Conservation (phyloP, 2,329 filamentous ascomycete species). For the Paramyrothecium sp. region DNA sequence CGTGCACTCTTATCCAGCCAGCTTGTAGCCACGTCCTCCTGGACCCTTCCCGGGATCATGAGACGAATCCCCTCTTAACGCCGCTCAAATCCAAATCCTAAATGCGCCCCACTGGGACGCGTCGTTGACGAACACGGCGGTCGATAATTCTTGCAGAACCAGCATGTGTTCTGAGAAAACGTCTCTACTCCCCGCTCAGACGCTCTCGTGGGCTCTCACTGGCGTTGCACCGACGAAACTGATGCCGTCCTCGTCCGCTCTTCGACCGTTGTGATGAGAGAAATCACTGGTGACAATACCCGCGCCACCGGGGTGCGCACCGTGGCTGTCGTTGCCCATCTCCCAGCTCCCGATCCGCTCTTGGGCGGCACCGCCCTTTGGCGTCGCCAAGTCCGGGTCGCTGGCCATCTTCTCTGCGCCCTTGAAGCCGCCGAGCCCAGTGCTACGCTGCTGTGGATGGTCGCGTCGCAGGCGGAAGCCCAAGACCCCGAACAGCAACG, state of each 20-base stretch:
- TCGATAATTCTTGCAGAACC: too few species aligned
- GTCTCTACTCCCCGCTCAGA: slow-evolving; percentile 28
- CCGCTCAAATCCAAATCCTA: not conserved
- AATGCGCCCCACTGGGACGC: not conserved
- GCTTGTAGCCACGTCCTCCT: not conserved
- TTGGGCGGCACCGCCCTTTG: slow-evolving; percentile 36
- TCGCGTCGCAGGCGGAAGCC: slow-evolving; percentile 28
- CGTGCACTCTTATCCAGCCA: not conserved
- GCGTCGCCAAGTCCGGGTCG: slow-evolving; percentile 41
- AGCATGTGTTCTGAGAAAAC: too few species aligned
- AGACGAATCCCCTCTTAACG: not conserved
- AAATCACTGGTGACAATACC: slow-evolving; percentile 21
- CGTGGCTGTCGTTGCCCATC: slow-evolving; percentile 23
- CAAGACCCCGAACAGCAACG: slow-evolving; percentile 29
- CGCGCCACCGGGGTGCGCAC: slow-evolving; percentile 10
- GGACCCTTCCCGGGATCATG: too few species aligned
- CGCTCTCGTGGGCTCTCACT: slow-evolving; percentile 35
- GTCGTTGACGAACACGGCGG: not conserved
- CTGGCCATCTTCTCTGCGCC: slow-evolving; percentile 41
- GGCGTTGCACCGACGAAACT: slow-evolving; percentile 33
- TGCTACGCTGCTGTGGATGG: slow-evolving; percentile 7
- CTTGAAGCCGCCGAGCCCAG: slow-evolving; percentile 37
- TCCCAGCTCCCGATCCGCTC: slow-evolving; percentile 52
- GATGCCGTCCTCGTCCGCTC: slow-evolving; percentile 28
- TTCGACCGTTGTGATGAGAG: slow-evolving; percentile 10